Base-by-base conservation (phyloP, 306 rosid genomes). In the Rosa rugosa region DNA sequence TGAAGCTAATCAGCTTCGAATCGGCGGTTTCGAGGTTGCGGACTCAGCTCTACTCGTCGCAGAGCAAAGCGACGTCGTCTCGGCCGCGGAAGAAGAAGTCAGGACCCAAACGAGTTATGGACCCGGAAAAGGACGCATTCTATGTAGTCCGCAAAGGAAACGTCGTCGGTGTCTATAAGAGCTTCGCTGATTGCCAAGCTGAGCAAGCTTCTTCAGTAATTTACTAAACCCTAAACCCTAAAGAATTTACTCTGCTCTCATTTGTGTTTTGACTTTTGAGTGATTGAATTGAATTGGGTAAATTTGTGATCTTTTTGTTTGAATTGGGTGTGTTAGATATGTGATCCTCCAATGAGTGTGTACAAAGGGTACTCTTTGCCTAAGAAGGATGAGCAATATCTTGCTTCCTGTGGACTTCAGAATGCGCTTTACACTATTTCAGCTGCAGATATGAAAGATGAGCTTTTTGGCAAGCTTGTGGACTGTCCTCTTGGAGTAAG, bases 141-240 rank as follows among this genome's bases (percentile, higher is more conserved):
- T 95, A 80, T 25, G 97, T 92, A 0, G 97, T 94, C 27, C 87
- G 99, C 11, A 94, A 92, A 75, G 99, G 97, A 62, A 97, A 92
- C 69, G 54, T 91, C 47, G 83, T 94, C 44, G 99, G 99, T 10
- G 79, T 94, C 49, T 94, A 92, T 59, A 89, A 49, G 5, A 89
- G 64, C 80, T 88, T 89, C 71, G 42, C 47, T 59, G 97, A 94
- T 36, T 92, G 90, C 42, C 99, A 92, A 69, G 88, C 97, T 76
- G 97, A 92, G 85, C 91, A 87, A 76, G 97, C 95, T 77, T 83
- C 97, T 41, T 92, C 97, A 76, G 99, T 91, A 88, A 75, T 60
- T 23, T 25, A 0, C 20, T 80, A n/a, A 56, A 9, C 64, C 34
- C 13, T n/a, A 57, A 56, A 22, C 63, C 27, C 27, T n/a, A n/a